phyloP scores from a whole-genome alignment of 495 filamentous ascomycete species.

The Neurospora sp. region DNA sequence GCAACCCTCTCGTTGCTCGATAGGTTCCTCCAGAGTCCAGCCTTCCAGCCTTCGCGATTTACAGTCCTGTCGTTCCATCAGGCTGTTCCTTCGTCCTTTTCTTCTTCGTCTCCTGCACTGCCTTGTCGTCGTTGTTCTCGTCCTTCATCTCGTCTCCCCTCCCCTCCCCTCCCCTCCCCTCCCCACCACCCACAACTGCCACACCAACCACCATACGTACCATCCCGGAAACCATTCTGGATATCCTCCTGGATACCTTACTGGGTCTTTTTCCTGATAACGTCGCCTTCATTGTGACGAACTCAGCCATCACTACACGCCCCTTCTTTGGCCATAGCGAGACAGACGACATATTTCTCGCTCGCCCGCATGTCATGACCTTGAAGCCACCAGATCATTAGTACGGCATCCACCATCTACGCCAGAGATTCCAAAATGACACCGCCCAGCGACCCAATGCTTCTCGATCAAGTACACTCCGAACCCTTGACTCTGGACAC shows the following conservation, averaged over 20 bases:
- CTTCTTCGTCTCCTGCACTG: neutral
- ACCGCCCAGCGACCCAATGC: conserved; percentile 5
- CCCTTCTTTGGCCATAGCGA: neutral
- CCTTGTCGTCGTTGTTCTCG: neutral
- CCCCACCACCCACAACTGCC: no score
- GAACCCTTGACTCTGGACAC: conserved; percentile 23
- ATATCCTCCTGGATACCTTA: neutral
- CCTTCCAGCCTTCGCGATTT: neutral
- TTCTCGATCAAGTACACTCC: conserved; percentile 15
- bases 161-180: no score
- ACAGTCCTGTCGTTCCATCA: neutral
- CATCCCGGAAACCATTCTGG: neutral
- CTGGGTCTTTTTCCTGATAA: neutral
- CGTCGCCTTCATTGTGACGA: neutral
- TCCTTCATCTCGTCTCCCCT: neutral
- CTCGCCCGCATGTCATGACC: neutral
- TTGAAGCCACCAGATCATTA: neutral
- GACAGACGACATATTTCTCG: neutral
- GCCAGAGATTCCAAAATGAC: conserved; percentile 9
- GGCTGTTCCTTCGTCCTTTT: neutral
- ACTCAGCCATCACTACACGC: neutral
- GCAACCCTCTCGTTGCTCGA: neutral
- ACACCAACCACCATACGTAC: neutral
- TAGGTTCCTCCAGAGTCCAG: neutral
- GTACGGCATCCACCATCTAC: neutral